phyloP scores from a whole-genome alignment of 768 basidiomycete species.

The Collybia mongolica region DNA sequence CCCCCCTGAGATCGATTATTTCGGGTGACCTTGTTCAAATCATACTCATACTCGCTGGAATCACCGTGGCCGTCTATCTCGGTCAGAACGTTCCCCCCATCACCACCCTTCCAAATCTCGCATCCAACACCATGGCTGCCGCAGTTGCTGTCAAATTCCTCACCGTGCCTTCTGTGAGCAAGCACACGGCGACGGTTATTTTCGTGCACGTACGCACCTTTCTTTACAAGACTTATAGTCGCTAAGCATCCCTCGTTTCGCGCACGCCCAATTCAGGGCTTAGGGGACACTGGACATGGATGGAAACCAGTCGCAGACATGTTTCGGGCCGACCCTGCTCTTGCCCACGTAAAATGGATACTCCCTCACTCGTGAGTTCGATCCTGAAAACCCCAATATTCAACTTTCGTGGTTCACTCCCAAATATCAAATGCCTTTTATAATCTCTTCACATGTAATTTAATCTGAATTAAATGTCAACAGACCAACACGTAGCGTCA shows the following conservation, averaged over 20 bases:
- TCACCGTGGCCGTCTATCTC: conserved; percentile 21
- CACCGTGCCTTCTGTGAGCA: conserved; percentile 50
- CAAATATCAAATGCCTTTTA: neutral
- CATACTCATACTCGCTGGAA: conserved; percentile 17
- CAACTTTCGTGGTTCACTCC: conserved; percentile 2
- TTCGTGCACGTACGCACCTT: conserved; percentile 75
- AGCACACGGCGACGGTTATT: conserved; percentile 85
- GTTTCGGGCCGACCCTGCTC: conserved; percentile 49
- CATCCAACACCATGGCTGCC: conserved; percentile 27
- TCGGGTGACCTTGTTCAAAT: conserved; percentile 21
- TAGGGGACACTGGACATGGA: conserved; percentile 74
- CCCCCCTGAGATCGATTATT: conserved; percentile 38
- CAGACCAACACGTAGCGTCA: conserved; percentile 62
- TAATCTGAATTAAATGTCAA: conserved; percentile 2
- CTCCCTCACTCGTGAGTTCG: conserved; percentile 74
- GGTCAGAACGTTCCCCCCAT: conserved; percentile 12
- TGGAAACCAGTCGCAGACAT: conserved; percentile 76
- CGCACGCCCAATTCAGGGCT: conserved; percentile 44
- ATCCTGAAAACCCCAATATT: conserved; percentile 1
- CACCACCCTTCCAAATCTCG: conserved; percentile 12
- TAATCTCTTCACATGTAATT: neutral
- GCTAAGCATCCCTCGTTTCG: conserved; percentile 1
- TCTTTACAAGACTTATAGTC: conserved; percentile 1
- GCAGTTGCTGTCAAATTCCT: conserved; percentile 44
- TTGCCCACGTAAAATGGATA: conserved; percentile 86